Percentiles rank a stretch among this genome's conserved stretches.
Conservation (phyloP, 1,284 basidiomycete genomes). For the Pisolithus thermaeus region DNA sequence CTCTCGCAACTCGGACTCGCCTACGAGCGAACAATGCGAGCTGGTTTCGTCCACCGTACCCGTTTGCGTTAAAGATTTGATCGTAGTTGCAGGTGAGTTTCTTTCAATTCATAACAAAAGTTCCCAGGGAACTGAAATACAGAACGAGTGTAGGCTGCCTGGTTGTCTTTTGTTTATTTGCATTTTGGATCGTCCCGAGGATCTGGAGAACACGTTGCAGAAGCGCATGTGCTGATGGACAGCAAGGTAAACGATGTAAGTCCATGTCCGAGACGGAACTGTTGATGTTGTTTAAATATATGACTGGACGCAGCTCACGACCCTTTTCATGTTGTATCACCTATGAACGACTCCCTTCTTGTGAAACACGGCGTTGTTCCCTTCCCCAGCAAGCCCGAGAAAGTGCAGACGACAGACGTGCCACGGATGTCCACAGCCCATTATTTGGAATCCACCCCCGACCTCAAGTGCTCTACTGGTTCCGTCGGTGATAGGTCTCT, state of each 20-base stretch:
- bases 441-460: too few species aligned
- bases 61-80: conserved; percentile 19
- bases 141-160: background rate
- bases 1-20: background rate
- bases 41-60: background rate
- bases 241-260: background rate
- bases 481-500: too few species aligned
- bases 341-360: conserved; percentile 5
- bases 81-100: conserved; percentile 19
- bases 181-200: background rate
- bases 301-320: background rate
- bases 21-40: background rate
- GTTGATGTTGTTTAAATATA: background rate
- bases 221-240: conserved; percentile 6
- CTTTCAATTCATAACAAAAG: too few species aligned
- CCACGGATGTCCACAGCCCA: background rate
- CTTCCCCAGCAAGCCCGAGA: conserved; percentile 5
- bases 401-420: conserved; percentile 2
- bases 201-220: conserved; percentile 3
- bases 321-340: background rate
- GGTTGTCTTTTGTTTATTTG: background rate
- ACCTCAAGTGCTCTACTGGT: too few species aligned
- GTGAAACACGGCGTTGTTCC: conserved; percentile 3
- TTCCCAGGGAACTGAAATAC: too few species aligned
- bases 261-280: background rate